These are phyloP conservation scores for Rosa chinensis DNA, from an alignment of 306 rosid species.

Conservation along the genomic window DNA sequence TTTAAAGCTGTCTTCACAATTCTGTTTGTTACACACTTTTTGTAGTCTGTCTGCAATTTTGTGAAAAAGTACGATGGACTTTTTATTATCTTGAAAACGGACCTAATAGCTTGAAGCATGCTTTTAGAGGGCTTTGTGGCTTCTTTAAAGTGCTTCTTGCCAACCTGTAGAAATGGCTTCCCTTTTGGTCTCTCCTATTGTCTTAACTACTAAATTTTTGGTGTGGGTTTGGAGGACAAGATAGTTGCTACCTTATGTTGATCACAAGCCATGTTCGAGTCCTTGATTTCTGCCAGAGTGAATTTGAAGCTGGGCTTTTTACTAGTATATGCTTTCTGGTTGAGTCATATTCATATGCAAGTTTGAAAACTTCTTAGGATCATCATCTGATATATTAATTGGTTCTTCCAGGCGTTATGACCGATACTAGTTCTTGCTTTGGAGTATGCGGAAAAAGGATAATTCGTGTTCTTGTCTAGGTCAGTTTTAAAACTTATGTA, in stretches of 20 bases:
- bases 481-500: constrained; percentile 47
- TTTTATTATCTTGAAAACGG: not conserved
- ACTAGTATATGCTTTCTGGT: not conserved
- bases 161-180: not conserved
- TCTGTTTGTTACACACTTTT: not conserved
- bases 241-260: not conserved
- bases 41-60: not conserved
- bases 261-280: not conserved
- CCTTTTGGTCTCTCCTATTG: not conserved
- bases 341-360: not conserved
- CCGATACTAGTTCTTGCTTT: constrained; percentile 50
- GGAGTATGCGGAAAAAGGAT: constrained; percentile 28
- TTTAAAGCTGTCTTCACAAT: not conserved
- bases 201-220: not conserved
- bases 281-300: not conserved
- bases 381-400: constrained; percentile 10
- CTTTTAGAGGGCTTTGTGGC: not conserved
- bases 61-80: not conserved
- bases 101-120: not conserved
- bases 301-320: not conserved
- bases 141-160: not conserved
- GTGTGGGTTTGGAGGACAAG: not conserved
- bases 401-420: constrained; percentile 71
- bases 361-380: not conserved
- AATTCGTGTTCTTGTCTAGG: constrained; percentile 42